Evolutionary conservation across 1,284 basidiomycete species (phyloP).

Genomic region (Exsudoporus floridanus): DNA sequence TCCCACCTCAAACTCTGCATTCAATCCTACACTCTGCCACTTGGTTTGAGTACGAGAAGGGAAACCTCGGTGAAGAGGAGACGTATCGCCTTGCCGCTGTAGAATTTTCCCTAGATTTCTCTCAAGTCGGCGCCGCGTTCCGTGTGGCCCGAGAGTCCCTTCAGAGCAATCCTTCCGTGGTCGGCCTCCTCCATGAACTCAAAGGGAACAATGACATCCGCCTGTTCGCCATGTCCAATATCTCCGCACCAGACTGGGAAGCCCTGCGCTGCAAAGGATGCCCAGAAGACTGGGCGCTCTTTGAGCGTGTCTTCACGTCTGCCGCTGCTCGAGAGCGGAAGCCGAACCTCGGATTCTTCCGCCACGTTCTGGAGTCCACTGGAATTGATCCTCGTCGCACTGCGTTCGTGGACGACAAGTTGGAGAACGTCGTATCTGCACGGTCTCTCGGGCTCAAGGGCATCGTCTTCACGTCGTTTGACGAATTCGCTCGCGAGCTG

Average conservation of each 20-base stretch:
- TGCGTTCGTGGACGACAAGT: conserved; percentile 24
- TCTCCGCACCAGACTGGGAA: conserved; percentile 26
- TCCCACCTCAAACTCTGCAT: conserved; percentile 15
- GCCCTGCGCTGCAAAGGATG: conserved; percentile 11
- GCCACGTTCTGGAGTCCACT: conserved; percentile 18
- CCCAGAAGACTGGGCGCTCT: conserved; percentile 24
- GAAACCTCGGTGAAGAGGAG: conserved; percentile 19
- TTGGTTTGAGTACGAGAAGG: conserved; percentile 30
- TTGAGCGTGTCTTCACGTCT: conserved; percentile 26
- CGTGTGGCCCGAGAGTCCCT: conserved; percentile 11
- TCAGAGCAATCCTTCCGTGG: conserved; percentile 14
- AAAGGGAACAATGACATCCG: conserved; percentile 2
- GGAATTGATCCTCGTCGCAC: conserved; percentile 23
- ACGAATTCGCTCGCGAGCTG: conserved; percentile 16
- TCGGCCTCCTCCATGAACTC: conserved; percentile 18
- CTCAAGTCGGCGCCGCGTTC: conserved; percentile 12
- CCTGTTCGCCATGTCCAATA: conserved; percentile 28
- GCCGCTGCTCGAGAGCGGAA: conserved; percentile 22
- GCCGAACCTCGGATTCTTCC: conserved; percentile 26
- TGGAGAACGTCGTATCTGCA: conserved; percentile 25
- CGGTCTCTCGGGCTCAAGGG: conserved; percentile 24
- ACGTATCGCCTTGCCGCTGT: conserved; percentile 7
- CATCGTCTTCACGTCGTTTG: conserved; percentile 22
- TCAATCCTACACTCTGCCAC: conserved; percentile 15
- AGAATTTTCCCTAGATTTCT: conserved; percentile 21